Conservation (phyloP, 1,139 yeast genomes). For the Yamadazyma triangularis region DNA sequence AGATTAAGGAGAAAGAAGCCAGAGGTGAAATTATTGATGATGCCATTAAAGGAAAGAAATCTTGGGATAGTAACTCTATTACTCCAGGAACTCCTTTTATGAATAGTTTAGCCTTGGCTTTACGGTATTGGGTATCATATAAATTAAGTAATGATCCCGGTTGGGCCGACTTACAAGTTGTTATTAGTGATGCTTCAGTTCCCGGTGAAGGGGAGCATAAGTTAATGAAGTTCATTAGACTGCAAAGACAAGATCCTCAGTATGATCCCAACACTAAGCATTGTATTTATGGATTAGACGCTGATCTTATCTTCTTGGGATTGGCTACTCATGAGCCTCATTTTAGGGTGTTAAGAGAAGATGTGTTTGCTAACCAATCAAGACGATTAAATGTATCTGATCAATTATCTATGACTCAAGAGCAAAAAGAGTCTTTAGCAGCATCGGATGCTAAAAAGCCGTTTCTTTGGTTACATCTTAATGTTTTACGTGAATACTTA, state of each 20-base stretch:
- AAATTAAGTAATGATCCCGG: conserved; percentile 86
- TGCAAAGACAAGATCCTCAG: conserved; percentile 67
- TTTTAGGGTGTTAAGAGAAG: conserved; percentile 90
- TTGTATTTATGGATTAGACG: conserved; percentile 96
- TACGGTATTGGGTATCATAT: conserved; percentile 87
- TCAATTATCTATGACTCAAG: conserved; percentile 55
- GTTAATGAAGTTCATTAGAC: conserved; percentile 90
- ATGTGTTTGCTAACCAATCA: conserved; percentile 73
- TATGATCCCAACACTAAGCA: conserved; percentile 87
- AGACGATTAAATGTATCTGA: conserved; percentile 48
- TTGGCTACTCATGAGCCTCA: conserved; percentile 97
- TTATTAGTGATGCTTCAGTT: conserved; percentile 94
- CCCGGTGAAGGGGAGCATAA: conserved; percentile 99
- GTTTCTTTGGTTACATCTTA: conserved; percentile 90
- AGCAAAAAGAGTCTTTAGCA: conserved; percentile 50
- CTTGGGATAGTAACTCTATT: conserved; percentile 89
- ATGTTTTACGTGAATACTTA: conserved; percentile 81
- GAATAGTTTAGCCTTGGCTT: conserved; percentile 80
- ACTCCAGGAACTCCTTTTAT: conserved; percentile 99
- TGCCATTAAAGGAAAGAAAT: conserved; percentile 51
- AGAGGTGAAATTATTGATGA: conserved; percentile 67
- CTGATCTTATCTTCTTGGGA: conserved; percentile 96
- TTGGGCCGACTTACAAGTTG: conserved; percentile 82
- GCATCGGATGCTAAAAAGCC: conserved; percentile 71
- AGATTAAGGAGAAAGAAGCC: conserved; percentile 45